Evolutionary conservation across 2,329 filamentous ascomycete genomes (phyloP), one percentile per base, ranked within the genome.

Genomic region (Sporothrix curviconia): DNA sequence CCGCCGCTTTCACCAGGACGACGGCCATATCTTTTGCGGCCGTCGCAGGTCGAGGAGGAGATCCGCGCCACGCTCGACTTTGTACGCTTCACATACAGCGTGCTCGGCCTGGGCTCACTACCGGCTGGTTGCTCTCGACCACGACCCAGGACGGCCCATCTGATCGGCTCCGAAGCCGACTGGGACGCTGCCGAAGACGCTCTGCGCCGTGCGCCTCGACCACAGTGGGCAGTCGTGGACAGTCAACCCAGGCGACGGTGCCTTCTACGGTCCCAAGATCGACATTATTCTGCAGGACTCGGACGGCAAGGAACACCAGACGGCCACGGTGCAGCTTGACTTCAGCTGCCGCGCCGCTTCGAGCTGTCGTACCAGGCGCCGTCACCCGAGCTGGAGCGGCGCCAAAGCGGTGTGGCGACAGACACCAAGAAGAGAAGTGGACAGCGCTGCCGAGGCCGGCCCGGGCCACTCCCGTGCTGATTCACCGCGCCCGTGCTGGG

Each of bases 1-100:
- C 11, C 85, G 94, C 50, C 85, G 92, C 64, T 97, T 99, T 77
- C 88, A 94, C 70, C 92, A 97, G 74, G 94, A 99, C 66, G 94
- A 99, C 71, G 89, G 89, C 3, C 94, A 99, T 56, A 64, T 95
- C 61, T 95, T 95, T 71, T 95, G 90, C 69, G 87, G 1, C 87
- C 87, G 6, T 77, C 79, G 47, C 89, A 94, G 70, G 89, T 92
- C 58, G 77, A 84, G 63, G 75, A 81, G 3, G 89, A 94, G 71
- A 92, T 94, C 57, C 78, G 79, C 55, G 81, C 81, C 60, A 90
- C 88, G 2, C 72, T 94, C 46, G 82, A 85, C 36, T 92, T 94
- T 69, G 84, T 92, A 51, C 79, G 82, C 54, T 80, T 84, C 65
- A 83, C 88, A 0, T 92, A 92, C 70, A 75, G 76, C 22, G 85